Evolutionary conservation across 371 early-diverging fungal species (phyloP), one percentile per base, ranked within the genome.

Genomic region (Mortierella sp.): DNA sequence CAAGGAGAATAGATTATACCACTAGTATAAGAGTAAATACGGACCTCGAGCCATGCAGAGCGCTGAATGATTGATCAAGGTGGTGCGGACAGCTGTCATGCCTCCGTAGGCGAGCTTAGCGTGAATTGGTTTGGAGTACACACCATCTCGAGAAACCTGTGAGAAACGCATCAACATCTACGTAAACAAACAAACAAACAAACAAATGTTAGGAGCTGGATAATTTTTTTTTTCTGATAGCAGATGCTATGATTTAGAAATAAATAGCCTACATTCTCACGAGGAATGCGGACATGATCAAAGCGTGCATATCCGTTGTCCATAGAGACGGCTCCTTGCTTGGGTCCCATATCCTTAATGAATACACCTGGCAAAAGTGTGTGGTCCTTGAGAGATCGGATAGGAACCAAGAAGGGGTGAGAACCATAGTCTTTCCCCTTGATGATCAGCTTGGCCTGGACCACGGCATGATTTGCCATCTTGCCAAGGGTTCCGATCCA

Each of bases 281-380:
- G 91, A 15, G 96, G 95, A 35, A 97, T 87, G 42, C 94, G 92
- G 59, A 91, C 92, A 56, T 89, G 87, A 72, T 93, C 87, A 67
- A 96, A 93, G 47, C 43, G 80, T 60, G 83, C 86, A 86, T 90
- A 95, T 10, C 97, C 97, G 75, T 95, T 96, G 84, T 96, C 97
- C 78, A 94, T 89, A 0, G 90, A 81, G 51, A 92, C 91, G 76
- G 89, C 89, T 10, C 97, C 97, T 31, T 94, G 89, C 85, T 97
- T 97, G 35, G 96, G 93, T 2, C 98, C 98, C 70, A 95, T 91
- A 68, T 98, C 97, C 65, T 93, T 96, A 26, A 97, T 93, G 10
- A 91, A 90, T 60, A 98, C 89, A n/a, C 97, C 97, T 3, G 91
- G 86, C 66, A 95, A 66, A 43, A 90, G 90, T 23, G 84, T 86